A percentile compares a stretch with the other conserved stretches of the same genome.
Conservation (phyloP, 768 basidiomycete genomes). For the Pholiota molesta region DNA sequence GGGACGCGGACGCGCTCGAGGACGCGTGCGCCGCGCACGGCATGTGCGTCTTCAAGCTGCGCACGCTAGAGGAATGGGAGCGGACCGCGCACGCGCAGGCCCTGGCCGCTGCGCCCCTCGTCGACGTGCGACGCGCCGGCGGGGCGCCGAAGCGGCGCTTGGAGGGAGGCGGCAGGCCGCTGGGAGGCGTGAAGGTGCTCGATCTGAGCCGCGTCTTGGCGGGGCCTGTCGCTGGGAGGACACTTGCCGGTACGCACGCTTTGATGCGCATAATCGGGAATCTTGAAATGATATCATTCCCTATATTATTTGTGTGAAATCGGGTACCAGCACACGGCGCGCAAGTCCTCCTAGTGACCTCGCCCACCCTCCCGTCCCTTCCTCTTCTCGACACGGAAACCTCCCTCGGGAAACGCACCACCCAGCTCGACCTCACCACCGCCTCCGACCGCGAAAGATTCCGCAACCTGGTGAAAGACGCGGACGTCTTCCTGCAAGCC, state of each 20-base stretch:
- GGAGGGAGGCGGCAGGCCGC: slow-evolving; percentile 28
- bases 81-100: slow-evolving; percentile 48
- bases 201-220: slow-evolving; percentile 64
- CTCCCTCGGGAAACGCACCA: slow-evolving; percentile 63
- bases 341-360: slow-evolving; percentile 58
- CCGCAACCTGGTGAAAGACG: slow-evolving; percentile 35
- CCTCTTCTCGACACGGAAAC: slow-evolving; percentile 59
- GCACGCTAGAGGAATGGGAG: slow-evolving; percentile 55
- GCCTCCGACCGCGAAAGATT: slow-evolving; percentile 26
- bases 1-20: slow-evolving; percentile 52
- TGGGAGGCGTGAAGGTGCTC: slow-evolving; percentile 55
- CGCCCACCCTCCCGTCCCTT: slow-evolving; percentile 53
- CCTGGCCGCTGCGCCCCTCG: slow-evolving; percentile 41
- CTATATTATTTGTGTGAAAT: background rate
- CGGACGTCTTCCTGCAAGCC: slow-evolving; percentile 64
- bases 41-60: slow-evolving; percentile 54
- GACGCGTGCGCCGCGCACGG: slow-evolving; percentile 42
- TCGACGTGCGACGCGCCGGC: slow-evolving; percentile 30
- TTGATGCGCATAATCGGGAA: too few species aligned
- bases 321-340: slow-evolving; percentile 46
- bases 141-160: background rate
- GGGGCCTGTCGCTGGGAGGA: slow-evolving; percentile 57
- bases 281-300: too few species aligned
- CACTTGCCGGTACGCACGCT: slow-evolving; percentile 42
- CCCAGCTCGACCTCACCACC: slow-evolving; percentile 54